phyloP scores from a whole-genome alignment of 805 yeast genomes.

The Tetrapisispora arboricola region DNA sequence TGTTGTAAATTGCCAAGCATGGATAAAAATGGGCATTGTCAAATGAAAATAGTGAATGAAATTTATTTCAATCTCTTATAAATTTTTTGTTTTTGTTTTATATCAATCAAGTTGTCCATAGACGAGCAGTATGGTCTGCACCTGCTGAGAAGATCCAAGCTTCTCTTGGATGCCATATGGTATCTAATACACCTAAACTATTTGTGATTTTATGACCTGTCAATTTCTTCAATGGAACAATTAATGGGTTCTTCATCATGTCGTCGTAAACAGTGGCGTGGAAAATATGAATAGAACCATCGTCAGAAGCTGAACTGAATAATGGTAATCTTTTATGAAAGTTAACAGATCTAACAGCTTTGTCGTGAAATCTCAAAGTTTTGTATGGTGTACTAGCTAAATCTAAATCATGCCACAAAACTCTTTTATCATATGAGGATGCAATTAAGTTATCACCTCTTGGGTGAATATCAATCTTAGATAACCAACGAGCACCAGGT shows the following conservation, averaged over 20 bases:
- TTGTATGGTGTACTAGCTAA: conserved; percentile 84
- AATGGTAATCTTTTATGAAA: conserved; percentile 86
- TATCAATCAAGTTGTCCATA: conserved; percentile 82
- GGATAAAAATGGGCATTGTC: neutral
- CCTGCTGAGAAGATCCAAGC: conserved; percentile 98
- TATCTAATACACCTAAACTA: conserved; percentile 77
- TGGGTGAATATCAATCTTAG: conserved; percentile 88
- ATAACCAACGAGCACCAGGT: conserved; percentile 95
- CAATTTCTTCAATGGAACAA: conserved; percentile 91
- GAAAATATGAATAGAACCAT: conserved; percentile 86
- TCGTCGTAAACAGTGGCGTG: conserved; percentile 90
- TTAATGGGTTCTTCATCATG: conserved; percentile 84
- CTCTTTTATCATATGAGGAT: conserved; percentile 87
- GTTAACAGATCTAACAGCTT: conserved; percentile 80
- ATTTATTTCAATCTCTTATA: too few species aligned
- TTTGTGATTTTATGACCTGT: conserved; percentile 76
- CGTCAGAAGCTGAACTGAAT: conserved; percentile 92
- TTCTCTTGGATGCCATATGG: conserved; percentile 94
- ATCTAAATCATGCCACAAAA: conserved; percentile 95
- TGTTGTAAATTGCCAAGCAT: too few species aligned
- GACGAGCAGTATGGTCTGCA: conserved; percentile 89
- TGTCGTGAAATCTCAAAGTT: conserved; percentile 87
- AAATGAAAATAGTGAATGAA: neutral
- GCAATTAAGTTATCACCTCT: conserved; percentile 91
- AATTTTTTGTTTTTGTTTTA: too few species aligned